Conservation (phyloP, 306 rosid species). For the Lagenaria siceraria region DNA sequence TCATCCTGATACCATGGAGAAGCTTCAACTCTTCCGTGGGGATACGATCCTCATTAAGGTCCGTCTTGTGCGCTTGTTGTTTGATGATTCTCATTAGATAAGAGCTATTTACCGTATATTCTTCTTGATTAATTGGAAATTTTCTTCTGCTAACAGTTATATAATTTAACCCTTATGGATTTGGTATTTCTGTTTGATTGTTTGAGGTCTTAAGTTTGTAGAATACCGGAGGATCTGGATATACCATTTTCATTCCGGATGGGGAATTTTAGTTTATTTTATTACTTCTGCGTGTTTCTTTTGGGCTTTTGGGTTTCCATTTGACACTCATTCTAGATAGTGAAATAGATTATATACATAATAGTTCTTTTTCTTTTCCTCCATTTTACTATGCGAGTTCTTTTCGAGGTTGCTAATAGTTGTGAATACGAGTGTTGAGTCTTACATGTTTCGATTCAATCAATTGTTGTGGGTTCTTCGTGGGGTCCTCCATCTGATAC, state of each 20-base stretch:
- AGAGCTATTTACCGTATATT: not conserved
- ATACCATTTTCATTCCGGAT: not conserved
- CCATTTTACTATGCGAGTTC: not conserved
- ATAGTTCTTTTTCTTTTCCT: not conserved
- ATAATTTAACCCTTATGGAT: not conserved
- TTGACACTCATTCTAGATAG: not conserved
- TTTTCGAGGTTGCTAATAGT: not conserved
- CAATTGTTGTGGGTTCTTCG: not conserved
- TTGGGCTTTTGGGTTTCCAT: not conserved
- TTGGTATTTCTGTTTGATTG: not conserved
- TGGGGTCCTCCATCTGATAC: not conserved
- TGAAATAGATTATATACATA: not conserved
- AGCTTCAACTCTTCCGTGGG: slow-evolving; percentile 83
- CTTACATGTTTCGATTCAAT: not conserved
- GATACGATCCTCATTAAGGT: slow-evolving; percentile 92
- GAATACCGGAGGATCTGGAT: not conserved
- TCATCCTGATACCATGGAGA: slow-evolving; percentile 86
- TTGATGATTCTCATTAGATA: not conserved
- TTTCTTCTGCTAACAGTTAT: not conserved
- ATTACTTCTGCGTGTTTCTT: not conserved
- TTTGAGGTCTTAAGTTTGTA: not conserved
- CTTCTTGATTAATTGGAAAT: not conserved
- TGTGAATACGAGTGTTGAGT: not conserved
- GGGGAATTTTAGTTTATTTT: not conserved
- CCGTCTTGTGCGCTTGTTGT: not conserved